Base-by-base conservation (phyloP, 2,329 filamentous ascomycete species). In the Pestalotiopsis sp. region DNA sequence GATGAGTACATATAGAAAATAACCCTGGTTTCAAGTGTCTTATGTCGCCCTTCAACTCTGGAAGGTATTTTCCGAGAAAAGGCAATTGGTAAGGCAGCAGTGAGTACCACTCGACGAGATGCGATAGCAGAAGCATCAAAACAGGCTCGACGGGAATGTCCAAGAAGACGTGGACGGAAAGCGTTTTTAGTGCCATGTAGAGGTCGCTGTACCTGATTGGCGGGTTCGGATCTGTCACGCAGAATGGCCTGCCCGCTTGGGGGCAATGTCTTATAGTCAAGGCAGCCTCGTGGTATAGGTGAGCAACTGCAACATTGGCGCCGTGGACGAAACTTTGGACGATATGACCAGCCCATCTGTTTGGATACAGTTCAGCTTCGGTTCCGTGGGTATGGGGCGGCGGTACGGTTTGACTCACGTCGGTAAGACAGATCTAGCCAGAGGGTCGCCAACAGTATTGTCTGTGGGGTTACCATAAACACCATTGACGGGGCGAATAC, bases 401-500 rank as follows among this genome's bases (percentile, higher is more conserved):
- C 31, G 31, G 31, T 7, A 9, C 6, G 17, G 17, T 20, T 36
- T 23, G 23, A 82, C 79, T 83, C 77, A 88, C 77, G 82, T 82
- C 9, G 83, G 82, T 64, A 76, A 74, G 1, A 81, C 75, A 0
- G 76, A 74, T 41, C 75, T 77, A 23, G 76, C 77, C 52, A 87
- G 73, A 60, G 84, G 82, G 1, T 79, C 74, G 1, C 82, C 82
- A 1, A 84, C 79, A 3, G 84, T 79, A 59, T 69, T 66, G 58
- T 67, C 66, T n/a, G 58, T 64, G 14, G 66, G 63, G 69, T 82
- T 81, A 4, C 86, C 86, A 71, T 88, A 88, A 60, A 88, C 82
- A 36, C 80, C 83, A 71, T 87, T 87, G 13, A 83, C 82, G 0
- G 87, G 87, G 2, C 87, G 81, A 70, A 90, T 84, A 62, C 80